Percentiles rank a stretch among this genome's conserved stretches.
Evolutionary conservation across 1,139 yeast genomes (phyloP).

Genomic region (Yamadazyma songkhlaensis): DNA sequence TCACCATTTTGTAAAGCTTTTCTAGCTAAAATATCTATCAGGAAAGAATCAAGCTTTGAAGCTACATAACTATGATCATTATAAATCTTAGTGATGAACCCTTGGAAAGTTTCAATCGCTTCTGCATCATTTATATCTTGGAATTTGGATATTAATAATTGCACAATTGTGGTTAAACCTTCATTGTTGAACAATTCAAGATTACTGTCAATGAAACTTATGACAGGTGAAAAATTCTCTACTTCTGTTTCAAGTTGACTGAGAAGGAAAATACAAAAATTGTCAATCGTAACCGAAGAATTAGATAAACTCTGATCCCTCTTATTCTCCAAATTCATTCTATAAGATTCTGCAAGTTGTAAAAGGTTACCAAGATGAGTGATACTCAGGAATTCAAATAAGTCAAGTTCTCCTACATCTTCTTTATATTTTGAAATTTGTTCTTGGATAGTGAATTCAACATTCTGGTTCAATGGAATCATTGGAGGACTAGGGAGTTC

Average conservation of each 20-base stretch:
- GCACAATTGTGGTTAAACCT: slow-evolving; percentile 13
- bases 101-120: neutral
- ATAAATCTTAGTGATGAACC: slow-evolving; percentile 1
- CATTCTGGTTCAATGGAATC: slow-evolving; percentile 8
- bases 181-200: slow-evolving; percentile 17
- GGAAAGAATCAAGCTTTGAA: slow-evolving; percentile 17
- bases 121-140: slow-evolving; percentile 1
- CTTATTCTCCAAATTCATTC: neutral
- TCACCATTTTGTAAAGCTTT: slow-evolving; percentile 17
- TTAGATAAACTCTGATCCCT: neutral
- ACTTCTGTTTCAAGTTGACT: slow-evolving; percentile 7
- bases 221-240: slow-evolving; percentile 10
- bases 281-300: slow-evolving; percentile 6
- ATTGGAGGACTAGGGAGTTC: slow-evolving; percentile 6
- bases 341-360: slow-evolving; percentile 2
- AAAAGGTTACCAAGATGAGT: neutral
- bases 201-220: slow-evolving; percentile 18
- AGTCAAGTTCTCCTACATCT: slow-evolving; percentile 1
- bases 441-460: slow-evolving; percentile 1
- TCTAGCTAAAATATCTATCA: slow-evolving; percentile 26
- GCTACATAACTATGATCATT: slow-evolving; percentile 1
- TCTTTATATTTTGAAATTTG: slow-evolving; percentile 1
- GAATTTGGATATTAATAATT: slow-evolving; percentile 1
- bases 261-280: slow-evolving; percentile 20
- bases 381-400: neutral